Evolutionary conservation across 1,139 yeast species (phyloP), one percentile per base, ranked within the genome.

Genomic region (Candida frijolesensis): DNA sequence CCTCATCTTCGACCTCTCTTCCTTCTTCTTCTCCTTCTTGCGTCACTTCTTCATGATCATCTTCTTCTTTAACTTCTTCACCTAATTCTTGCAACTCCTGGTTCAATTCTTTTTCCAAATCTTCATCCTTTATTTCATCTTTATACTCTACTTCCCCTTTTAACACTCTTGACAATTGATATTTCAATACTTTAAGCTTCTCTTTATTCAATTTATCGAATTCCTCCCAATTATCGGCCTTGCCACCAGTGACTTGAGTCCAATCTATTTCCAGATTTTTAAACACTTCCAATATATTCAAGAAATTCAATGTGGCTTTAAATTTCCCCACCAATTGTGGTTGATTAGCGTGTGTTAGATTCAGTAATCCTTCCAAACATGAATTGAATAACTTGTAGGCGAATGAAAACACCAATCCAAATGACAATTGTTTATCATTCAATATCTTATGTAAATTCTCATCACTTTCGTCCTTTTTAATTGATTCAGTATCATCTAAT

Each of bases 401-500:
- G 67, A 90, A 89, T 46, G 76, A 73, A 57, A 83, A 74, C 2
- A 87, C 83, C 41, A 85, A 78, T 11, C 81, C 79, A 50, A 80
- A 70, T 4, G 90, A 81, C 14, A 82, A 69, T 14, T 76, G 79
- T 55, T 81, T 82, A 57, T 86, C 89, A 32, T 67, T 69, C 45
- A 89, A 70, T 5, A 87, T 76, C 19, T 71, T 74, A 16, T 54
- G 57, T 16, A 73, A 54, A 1, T 61, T 56, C 49, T 71, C 76
- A 32, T 77, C 78, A 3, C 70, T 72, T 32, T 52, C 52, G 35
- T 60, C 51, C 7, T 62, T 66, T 60, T 83, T 84, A 43, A 71
- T 60, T 2, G 62, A 51, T 60, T 89, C 96, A 33, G 90, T 80
- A 4, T 80, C 80, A 61, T 85, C 92, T 52, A 89, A 70, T 50